These are phyloP conservation scores for Anastatica hierochuntica DNA, from an alignment of 345 rosid species.

Conservation along the genomic window DNA sequence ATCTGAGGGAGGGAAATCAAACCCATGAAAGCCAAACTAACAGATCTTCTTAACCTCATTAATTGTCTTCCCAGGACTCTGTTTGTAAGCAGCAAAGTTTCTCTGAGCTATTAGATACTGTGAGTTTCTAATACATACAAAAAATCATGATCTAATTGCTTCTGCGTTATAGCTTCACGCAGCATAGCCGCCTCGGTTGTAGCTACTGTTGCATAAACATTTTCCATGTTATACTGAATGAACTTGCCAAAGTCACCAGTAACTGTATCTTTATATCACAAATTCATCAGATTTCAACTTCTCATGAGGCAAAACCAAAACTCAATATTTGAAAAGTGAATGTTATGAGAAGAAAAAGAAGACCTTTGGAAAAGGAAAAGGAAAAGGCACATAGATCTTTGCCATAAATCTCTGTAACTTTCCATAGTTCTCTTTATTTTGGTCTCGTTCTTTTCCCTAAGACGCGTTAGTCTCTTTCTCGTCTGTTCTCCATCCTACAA, in stretches of 20 bases:
- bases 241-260: constrained; percentile 54
- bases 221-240: constrained; percentile 69
- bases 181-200: constrained; percentile 52
- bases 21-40: too few relatives aligned
- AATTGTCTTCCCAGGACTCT: constrained; percentile 40
- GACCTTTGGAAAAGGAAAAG: too few relatives aligned
- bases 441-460: constrained; percentile 61
- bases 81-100: constrained; percentile 53
- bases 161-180: constrained; percentile 44
- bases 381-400: too few relatives aligned
- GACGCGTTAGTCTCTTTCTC: constrained; percentile 46
- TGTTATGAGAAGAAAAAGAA: background rate
- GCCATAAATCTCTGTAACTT: constrained; percentile 44
- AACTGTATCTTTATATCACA: constrained; percentile 29
- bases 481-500: constrained; percentile 69
- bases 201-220: constrained; percentile 43
- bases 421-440: constrained; percentile 67
- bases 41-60: constrained; percentile 74
- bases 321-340: background rate
- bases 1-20: too few relatives aligned
- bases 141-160: constrained; percentile 51
- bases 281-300: background rate
- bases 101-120: constrained; percentile 63
- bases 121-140: constrained; percentile 53
- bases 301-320: background rate